Conservation (phyloP, 345 rosid species). For the Citrus medica region DNA sequence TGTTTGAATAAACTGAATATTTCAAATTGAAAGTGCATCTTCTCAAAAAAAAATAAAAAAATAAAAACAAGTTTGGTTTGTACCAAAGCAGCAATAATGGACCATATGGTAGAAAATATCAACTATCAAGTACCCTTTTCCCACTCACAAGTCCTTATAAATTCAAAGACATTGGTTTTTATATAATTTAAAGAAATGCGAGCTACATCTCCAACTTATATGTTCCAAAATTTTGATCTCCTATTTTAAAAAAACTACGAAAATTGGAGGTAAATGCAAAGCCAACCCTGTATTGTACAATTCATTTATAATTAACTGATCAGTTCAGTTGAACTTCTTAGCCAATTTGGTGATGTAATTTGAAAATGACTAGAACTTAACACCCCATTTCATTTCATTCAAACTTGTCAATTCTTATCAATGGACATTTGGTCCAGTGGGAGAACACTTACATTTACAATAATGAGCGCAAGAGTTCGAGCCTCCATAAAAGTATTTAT, state of each 20-base stretch:
- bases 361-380: neutral
- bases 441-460: too few species aligned
- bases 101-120: neutral
- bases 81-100: neutral
- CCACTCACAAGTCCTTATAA: neutral
- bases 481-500: too few species aligned
- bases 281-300: neutral
- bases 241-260: neutral
- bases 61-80: neutral
- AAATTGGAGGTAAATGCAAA: too few species aligned
- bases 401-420: neutral
- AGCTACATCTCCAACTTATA: neutral
- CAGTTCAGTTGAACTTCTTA: neutral
- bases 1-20: neutral
- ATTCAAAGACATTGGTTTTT: neutral
- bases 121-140: neutral
- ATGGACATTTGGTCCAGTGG: too few species aligned
- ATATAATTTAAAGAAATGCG: neutral
- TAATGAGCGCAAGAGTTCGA: too few species aligned
- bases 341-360: neutral
- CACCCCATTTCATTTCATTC: neutral
- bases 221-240: neutral
- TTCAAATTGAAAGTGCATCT: neutral
- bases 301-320: neutral
- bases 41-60: neutral